Percentiles rank a stretch among this genome's conserved stretches.
phyloP scores from a whole-genome alignment of 2,329 filamentous ascomycete genomes.

The Neoscytalidium dimidiatum region DNA sequence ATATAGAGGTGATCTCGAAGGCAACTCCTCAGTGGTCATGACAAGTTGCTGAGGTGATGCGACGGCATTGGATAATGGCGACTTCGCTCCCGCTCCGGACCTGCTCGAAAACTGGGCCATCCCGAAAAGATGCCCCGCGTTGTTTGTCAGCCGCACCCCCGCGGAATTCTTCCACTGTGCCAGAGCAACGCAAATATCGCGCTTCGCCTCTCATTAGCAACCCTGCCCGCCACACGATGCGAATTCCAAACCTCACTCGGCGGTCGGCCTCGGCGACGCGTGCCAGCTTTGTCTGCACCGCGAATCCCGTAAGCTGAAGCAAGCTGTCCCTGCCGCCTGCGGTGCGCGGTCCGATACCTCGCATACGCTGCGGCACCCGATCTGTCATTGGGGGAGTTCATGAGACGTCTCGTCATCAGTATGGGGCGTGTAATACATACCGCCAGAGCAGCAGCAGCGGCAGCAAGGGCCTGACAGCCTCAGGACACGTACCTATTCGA shows the following conservation, averaged over 20 bases:
- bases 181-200: background rate
- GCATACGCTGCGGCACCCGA: background rate
- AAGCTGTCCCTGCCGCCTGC: background rate
- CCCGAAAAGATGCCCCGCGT: too few relatives aligned
- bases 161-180: slow-evolving; percentile 9
- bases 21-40: background rate
- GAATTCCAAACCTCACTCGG: background rate
- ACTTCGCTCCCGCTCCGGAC: background rate
- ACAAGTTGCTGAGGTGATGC: slow-evolving; percentile 1
- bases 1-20: background rate
- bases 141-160: slow-evolving; percentile 5
- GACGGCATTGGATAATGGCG: background rate
- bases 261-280: background rate
- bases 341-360: background rate
- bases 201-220: background rate
- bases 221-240: background rate
- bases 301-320: background rate
- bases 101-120: too few relatives aligned
- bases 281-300: background rate
- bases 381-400: background rate
- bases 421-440: background rate
- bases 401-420: background rate
- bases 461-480: background rate
- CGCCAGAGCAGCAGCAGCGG: background rate
- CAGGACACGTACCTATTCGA: background rate